Percentiles rank a stretch among this genome's conserved stretches.
Evolutionary conservation across 176 grass and related monocot genomes (phyloP).

Genomic region (Dendrocalamus sinicus): DNA sequence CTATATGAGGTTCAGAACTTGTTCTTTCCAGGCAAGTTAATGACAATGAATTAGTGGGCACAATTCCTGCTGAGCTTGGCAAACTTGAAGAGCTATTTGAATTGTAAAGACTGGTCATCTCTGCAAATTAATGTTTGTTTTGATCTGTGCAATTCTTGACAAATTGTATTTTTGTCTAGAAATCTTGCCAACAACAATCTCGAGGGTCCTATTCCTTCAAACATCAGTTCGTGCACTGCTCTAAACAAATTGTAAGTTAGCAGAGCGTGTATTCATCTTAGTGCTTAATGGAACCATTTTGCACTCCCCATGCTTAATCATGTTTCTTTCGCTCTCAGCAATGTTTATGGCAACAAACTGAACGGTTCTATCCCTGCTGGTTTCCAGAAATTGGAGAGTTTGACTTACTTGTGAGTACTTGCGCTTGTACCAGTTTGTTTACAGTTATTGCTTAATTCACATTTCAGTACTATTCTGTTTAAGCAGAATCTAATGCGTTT

Average conservation of each 20-base stretch:
- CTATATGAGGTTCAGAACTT: constrained; percentile 10
- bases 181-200: constrained; percentile 97
- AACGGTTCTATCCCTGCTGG: constrained; percentile 88
- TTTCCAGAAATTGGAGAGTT: constrained; percentile 81
- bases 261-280: background rate
- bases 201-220: constrained; percentile 81
- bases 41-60: constrained; percentile 87
- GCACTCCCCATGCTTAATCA: constrained; percentile 21
- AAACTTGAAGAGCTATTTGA: constrained; percentile 98
- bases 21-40: constrained; percentile 75
- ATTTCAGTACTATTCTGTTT: background rate
- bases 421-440: background rate
- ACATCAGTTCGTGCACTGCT: constrained; percentile 92
- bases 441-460: constrained; percentile 9
- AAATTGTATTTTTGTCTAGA: constrained; percentile 44
- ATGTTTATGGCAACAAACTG: constrained; percentile 88
- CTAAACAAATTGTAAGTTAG: constrained; percentile 96
- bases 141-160: constrained; percentile 28
- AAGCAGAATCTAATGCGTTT: background rate
- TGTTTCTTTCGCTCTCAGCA: constrained; percentile 53
- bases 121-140: constrained; percentile 3
- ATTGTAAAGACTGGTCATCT: constrained; percentile 57
- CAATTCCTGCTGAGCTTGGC: constrained; percentile 94
- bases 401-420: constrained; percentile 90
- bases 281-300: background rate